Conservation (phyloP, 306 rosid species). For the Chamaecrista fasciculata region DNA sequence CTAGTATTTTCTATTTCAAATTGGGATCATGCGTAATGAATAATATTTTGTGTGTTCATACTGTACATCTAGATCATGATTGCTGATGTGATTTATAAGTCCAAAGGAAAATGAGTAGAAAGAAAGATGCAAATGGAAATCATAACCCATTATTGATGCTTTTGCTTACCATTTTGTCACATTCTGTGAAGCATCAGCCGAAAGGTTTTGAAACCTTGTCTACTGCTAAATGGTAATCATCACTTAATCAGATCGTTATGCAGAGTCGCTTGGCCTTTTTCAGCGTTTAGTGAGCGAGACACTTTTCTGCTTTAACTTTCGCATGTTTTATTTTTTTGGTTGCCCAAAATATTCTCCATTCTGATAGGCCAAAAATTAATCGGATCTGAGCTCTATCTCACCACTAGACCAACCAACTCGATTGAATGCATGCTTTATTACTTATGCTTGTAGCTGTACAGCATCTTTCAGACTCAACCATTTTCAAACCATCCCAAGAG, state of each 20-base stretch:
- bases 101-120: no score
- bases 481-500: background rate
- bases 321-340: no score
- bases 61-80: background rate
- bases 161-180: background rate
- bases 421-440: no score
- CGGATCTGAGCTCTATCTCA: no score
- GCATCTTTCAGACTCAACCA: background rate
- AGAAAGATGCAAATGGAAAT: background rate
- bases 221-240: background rate
- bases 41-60: background rate
- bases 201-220: conserved; percentile 6
- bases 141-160: background rate
- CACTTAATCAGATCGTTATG: background rate
- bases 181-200: background rate
- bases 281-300: background rate
- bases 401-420: no score
- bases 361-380: no score
- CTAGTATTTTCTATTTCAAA: background rate
- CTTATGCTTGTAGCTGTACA: no score
- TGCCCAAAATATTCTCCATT: no score
- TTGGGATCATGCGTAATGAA: background rate
- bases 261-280: background rate
- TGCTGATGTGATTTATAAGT: background rate
- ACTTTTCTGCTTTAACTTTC: background rate